Evolutionary conservation across 805 yeast species (phyloP).

Genomic region (Jamesozyma jinghongensis): DNA sequence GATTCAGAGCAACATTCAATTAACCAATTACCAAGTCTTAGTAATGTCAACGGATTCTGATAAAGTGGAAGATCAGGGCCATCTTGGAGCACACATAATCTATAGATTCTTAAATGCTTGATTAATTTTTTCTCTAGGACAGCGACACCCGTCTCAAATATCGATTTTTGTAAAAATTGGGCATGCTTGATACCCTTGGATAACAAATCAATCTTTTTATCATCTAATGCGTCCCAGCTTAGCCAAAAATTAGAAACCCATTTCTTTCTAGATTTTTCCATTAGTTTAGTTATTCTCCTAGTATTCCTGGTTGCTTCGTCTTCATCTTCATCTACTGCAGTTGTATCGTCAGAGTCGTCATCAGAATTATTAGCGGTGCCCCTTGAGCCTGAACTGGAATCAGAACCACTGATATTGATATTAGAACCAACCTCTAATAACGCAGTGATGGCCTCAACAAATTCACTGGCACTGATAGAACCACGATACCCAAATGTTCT

Average conservation of each 20-base stretch:
- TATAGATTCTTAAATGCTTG: slow-evolving; percentile 67
- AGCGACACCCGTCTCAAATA: slow-evolving; percentile 85
- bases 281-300: slow-evolving; percentile 16
- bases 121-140: slow-evolving; percentile 73
- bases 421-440: slow-evolving; percentile 54
- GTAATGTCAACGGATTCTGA: slow-evolving; percentile 75
- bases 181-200: slow-evolving; percentile 68
- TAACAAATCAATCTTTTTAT: slow-evolving; percentile 30
- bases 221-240: slow-evolving; percentile 55
- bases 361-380: slow-evolving; percentile 22
- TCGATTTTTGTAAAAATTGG: slow-evolving; percentile 69
- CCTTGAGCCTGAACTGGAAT: slow-evolving; percentile 16
- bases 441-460: slow-evolving; percentile 82
- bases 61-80: slow-evolving; percentile 75
- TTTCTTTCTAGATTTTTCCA: slow-evolving; percentile 41
- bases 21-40: slow-evolving; percentile 84
- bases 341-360: slow-evolving; percentile 25
- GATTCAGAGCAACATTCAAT: slow-evolving; percentile 81
- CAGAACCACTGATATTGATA: slow-evolving; percentile 14
- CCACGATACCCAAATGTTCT: slow-evolving; percentile 85
- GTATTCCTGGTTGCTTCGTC: slow-evolving; percentile 13
- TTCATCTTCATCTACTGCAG: slow-evolving; percentile 21
- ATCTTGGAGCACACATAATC: slow-evolving; percentile 82
- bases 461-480: slow-evolving; percentile 82
- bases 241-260: slow-evolving; percentile 73